These are phyloP conservation scores for Goffeauzyma gilvescens DNA, from an alignment of 768 basidiomycete genomes.

Conservation along the genomic window DNA sequence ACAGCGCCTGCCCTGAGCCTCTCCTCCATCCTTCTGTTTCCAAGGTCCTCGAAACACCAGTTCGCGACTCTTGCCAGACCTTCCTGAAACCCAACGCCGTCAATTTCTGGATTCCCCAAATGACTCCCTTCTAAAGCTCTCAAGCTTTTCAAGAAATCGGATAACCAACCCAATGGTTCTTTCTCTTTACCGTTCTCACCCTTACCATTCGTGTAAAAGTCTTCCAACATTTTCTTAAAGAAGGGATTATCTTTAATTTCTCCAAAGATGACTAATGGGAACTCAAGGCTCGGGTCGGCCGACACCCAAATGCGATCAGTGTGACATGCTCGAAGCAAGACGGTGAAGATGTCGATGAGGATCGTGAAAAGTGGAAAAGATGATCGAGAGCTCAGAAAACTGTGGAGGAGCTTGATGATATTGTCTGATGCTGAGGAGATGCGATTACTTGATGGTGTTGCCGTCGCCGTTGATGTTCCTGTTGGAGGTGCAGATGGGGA, in stretches of 20 bases:
- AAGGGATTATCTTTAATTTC: conserved; percentile 56
- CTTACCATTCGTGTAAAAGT: background rate
- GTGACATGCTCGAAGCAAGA: conserved; percentile 35
- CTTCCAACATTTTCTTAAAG: conserved; percentile 20
- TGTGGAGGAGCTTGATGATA: background rate
- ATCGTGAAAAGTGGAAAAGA: conserved; percentile 26
- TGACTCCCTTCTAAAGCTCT: conserved; percentile 19
- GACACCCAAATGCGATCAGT: conserved; percentile 46
- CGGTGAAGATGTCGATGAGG: conserved; percentile 39
- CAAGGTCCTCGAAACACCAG: conserved; percentile 61
- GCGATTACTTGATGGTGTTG: conserved; percentile 15
- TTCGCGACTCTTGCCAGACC: conserved; percentile 53
- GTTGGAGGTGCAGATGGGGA: background rate
- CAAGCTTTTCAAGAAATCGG: conserved; percentile 43
- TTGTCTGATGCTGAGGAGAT: background rate
- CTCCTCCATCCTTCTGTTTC: conserved; percentile 50
- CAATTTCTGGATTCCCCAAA: conserved; percentile 6
- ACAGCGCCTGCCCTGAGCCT: conserved; percentile 44
- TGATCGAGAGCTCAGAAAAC: conserved; percentile 29
- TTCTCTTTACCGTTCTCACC: conserved; percentile 13
- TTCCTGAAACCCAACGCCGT: conserved; percentile 40
- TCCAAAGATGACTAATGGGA: conserved; percentile 60
- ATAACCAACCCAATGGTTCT: conserved; percentile 12
- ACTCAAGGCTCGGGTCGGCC: conserved; percentile 45
- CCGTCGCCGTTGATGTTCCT: conserved; percentile 9